Evolutionary conservation across 768 basidiomycete species (phyloP).

Genomic region (Suillus subluteus): DNA sequence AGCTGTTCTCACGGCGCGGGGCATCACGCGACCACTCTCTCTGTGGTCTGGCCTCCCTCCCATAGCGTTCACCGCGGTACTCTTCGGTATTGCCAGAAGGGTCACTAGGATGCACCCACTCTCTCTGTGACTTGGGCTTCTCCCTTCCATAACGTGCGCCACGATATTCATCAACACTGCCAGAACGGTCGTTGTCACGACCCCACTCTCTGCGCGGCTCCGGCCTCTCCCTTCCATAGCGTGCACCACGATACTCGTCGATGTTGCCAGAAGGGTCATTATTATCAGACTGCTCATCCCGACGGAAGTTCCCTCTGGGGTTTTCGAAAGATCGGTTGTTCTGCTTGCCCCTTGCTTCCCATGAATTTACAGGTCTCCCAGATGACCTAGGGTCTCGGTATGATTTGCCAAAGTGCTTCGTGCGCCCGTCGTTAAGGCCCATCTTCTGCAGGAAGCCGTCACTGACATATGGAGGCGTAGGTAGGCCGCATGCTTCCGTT

Average conservation of each 20-base stretch:
- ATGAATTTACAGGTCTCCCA: constrained; percentile 4
- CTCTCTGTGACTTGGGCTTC: background rate
- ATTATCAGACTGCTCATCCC: background rate
- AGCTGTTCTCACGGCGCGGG: background rate
- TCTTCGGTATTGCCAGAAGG: constrained; percentile 4
- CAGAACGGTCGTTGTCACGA: background rate
- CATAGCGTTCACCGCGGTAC: constrained; percentile 6
- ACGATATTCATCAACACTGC: background rate
- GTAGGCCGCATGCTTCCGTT: constrained; percentile 54
- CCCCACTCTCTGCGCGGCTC: background rate
- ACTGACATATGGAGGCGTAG: constrained; percentile 54
- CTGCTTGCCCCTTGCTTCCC: constrained; percentile 11
- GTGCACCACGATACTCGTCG: constrained; percentile 12
- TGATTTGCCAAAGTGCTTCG: constrained; percentile 24
- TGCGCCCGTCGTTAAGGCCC: constrained; percentile 37
- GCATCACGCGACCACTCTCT: background rate
- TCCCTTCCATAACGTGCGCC: constrained; percentile 9
- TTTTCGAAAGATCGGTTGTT: background rate
- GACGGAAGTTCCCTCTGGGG: background rate
- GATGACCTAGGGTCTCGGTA: background rate
- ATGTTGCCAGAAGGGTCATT: background rate
- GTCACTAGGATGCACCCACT: constrained; percentile 1
- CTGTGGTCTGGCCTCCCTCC: background rate
- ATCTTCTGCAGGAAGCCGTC: constrained; percentile 47
- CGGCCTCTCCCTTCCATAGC: constrained; percentile 4